Conservation (phyloP, 148 eudicot species). For the Spergularia bocconei region DNA sequence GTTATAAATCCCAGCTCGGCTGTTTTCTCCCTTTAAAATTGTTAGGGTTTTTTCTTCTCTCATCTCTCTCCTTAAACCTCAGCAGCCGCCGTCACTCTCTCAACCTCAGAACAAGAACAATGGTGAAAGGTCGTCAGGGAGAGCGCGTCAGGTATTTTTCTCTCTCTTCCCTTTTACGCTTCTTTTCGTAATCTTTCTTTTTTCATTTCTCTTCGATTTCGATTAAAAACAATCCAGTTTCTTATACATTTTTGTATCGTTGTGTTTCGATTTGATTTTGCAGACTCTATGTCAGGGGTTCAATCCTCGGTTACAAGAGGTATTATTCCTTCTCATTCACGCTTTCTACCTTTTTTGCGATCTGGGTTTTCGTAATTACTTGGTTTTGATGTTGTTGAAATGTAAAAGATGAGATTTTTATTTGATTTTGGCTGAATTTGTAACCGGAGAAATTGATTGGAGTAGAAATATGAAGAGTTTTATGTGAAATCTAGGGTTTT, state of each 20-base stretch:
- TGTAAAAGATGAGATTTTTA: too few species aligned
- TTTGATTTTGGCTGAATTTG: too few species aligned
- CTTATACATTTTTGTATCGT: neutral
- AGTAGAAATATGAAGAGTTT: too few species aligned
- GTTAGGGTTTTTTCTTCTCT: too few species aligned
- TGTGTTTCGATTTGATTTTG: neutral
- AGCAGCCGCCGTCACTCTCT: too few species aligned
- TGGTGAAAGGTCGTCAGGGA: slow-evolving; percentile 88
- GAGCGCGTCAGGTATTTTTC: slow-evolving; percentile 62
- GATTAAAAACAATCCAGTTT: neutral
- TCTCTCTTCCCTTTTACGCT: neutral
- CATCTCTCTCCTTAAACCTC: too few species aligned
- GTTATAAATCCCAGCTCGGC: too few species aligned
- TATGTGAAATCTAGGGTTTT: too few species aligned
- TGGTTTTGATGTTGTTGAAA: too few species aligned
- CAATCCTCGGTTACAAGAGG: slow-evolving; percentile 81
- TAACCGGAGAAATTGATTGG: too few species aligned
- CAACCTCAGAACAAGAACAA: slow-evolving; percentile 19
- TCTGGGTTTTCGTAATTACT: neutral
- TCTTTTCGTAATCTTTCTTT: neutral
- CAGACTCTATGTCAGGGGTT: slow-evolving; percentile 56
- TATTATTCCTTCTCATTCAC: slow-evolving; percentile 4
- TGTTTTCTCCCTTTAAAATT: too few species aligned
- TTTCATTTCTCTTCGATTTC: neutral
- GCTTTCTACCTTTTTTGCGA: neutral